Evolutionary conservation across 2,329 filamentous ascomycete species (phyloP), one percentile per base, ranked within the genome.

Genomic region (Trichoderma koningiopsis): DNA sequence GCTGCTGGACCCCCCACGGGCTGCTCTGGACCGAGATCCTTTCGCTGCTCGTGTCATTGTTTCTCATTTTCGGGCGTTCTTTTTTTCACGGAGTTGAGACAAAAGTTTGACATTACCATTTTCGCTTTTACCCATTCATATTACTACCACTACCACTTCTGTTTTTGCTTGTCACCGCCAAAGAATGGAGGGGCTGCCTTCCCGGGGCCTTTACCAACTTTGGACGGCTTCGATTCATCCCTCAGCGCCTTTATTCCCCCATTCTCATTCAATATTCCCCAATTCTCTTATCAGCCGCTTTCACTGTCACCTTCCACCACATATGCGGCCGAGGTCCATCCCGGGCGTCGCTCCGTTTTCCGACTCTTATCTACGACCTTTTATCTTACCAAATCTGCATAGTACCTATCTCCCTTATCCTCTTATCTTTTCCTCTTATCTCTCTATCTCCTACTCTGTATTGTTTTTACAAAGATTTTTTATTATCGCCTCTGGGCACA

Each of bases 271-370:
- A 19, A 56, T 7, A 64, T 64, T 49, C 35, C 53, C 62, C 52
- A 57, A 55, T 37, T 66, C 62, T 66, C 62, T 66, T 66, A 66
- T 66, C 62, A 47, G 61, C 61, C 49, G 60, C 62, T 56, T 24
- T 43, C 27, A 37, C 62, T 43, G 37, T 58, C 62, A 66, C 62
- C 62, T 57, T 57, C 35, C 62, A 66, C 62, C 14, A 27, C 62
- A 58, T 66, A 40, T 49, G 62, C 55, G 29, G 33, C 29, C 43
- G 31, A 53, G 16, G 43, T 2, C 31, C 31, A 8, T 53, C 31
- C 24, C 5, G 22, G 55, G 52, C 14, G 62, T 43, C 33, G 60
- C 31, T n/a, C 33, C 60, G 53, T n/a, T 63, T 53, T 6, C 60
- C 43, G 60, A 35, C 53, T 33, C 52, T 58, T 58, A 49, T 66